Evolutionary conservation across 805 yeast genomes (phyloP).

Genomic region (Metschnikowia bowlesiae): DNA sequence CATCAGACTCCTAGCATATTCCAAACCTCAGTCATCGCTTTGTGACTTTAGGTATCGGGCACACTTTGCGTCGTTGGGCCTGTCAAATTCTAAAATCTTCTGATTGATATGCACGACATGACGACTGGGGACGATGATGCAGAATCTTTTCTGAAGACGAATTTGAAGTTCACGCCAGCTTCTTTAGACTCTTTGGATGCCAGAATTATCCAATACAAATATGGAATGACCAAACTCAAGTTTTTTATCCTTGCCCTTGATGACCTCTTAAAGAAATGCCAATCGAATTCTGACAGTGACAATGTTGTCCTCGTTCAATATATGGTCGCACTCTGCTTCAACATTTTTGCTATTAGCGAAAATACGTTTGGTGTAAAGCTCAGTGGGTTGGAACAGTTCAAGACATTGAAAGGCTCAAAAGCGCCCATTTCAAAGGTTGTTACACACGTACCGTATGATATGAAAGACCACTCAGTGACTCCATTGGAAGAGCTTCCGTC

Average conservation of each 20-base stretch:
- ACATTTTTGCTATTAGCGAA: constrained; percentile 36
- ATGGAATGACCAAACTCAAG: constrained; percentile 46
- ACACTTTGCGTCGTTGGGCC: not conserved
- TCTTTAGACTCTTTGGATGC: constrained; percentile 46
- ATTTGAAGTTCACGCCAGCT: constrained; percentile 4
- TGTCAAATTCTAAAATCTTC: not conserved
- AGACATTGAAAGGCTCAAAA: constrained; percentile 21
- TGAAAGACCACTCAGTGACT: constrained; percentile 30
- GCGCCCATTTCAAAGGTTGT: constrained; percentile 27
- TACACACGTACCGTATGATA: constrained; percentile 41
- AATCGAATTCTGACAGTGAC: not conserved
- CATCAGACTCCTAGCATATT: not conserved
- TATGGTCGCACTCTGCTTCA: constrained; percentile 28
- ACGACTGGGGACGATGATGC: not conserved
- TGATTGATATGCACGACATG: not conserved
- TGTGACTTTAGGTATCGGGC: not conserved
- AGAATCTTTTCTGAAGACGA: not conserved
- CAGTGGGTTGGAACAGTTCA: constrained; percentile 26
- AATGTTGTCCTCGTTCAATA: constrained; percentile 32
- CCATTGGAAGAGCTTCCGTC: constrained; percentile 32
- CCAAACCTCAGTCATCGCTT: not conserved
- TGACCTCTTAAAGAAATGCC: constrained; percentile 1
- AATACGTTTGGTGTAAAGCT: constrained; percentile 25
- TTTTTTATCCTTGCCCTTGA: constrained; percentile 22
- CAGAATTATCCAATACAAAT: constrained; percentile 54